These are phyloP conservation scores for Boletus coccyginus DNA, from an alignment of 768 basidiomycete species.

Conservation along the genomic window DNA sequence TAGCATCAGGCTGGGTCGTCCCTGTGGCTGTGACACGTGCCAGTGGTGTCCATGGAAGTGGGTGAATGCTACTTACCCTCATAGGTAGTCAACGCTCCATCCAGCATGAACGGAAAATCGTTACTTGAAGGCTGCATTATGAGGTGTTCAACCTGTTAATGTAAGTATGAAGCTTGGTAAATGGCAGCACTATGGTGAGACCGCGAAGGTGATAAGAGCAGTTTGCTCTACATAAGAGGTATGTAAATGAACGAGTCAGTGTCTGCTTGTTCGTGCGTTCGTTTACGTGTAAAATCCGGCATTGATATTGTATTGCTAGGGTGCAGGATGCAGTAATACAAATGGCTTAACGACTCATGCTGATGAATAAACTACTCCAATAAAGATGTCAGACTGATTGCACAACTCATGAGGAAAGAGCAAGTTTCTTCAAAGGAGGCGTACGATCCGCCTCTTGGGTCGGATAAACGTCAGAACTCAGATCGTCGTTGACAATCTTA, in stretches of 20 bases:
- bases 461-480: constrained; percentile 30
- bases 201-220: not conserved
- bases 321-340: constrained; percentile 25
- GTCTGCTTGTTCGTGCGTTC: no score
- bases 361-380: constrained; percentile 34
- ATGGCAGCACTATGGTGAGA: not conserved
- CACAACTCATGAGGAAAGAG: constrained; percentile 38
- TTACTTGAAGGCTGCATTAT: constrained; percentile 4
- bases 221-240: no score
- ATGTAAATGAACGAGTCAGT: no score
- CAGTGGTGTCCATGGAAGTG: not conserved
- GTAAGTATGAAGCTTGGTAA: not conserved
- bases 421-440: constrained; percentile 68
- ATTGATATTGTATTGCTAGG: constrained; percentile 16
- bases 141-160: not conserved
- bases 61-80: constrained; percentile 10
- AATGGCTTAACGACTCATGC: constrained; percentile 20
- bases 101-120: not conserved
- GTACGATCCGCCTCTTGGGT: constrained; percentile 42
- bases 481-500: constrained; percentile 62
- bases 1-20: constrained; percentile 29
- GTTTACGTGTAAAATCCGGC: no score
- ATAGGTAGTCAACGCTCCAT: not conserved
- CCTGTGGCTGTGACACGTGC: constrained; percentile 5
- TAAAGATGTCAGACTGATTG: constrained; percentile 23